Evolutionary conservation across 139 green algal species (phyloP), one percentile per base, ranked within the genome.

Genomic region (Chlorella sorokiniana): DNA sequence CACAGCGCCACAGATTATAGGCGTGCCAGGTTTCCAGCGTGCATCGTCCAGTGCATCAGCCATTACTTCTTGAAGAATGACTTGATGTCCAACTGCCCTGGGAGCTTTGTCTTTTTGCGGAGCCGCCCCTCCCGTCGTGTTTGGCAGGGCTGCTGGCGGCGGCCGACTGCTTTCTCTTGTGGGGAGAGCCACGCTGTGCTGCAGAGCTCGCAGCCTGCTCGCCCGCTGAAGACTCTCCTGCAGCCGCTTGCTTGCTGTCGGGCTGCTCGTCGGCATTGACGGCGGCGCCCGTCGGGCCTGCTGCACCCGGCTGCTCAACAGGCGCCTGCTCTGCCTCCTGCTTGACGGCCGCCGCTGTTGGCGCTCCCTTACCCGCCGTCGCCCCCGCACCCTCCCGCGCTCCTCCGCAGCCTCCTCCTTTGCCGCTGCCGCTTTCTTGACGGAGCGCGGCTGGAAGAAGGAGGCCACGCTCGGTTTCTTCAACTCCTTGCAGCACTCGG

Each of bases 401-500:
- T 16, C 25, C 59, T 11, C 59, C 9, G 59, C 22, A n/a, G 7
- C 22, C 59, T 31, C 7, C 25, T 31, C 16, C n/a, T n/a, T 37
- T 20, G 69, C 42, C n/a, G 45, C 42, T 10, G 54, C 42, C 31
- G 27, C 61, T 44, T 54, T 6, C 22, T 69, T 69, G 73, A 16
- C 38, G 20, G 40, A 75, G 20, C 78, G 67, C 2, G 51, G 63
- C 48, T 74, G 48, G 63, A 82, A 74, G 33, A 82, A 74, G 6
- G 77, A 62, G 11, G 73, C 42, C 44, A 88, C 79, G 59, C 42
- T 76, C 20, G 86, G 84, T 44, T 86, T 87, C 59, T 89, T 89
- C 20, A 95, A 37, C 38, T 91, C 84, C 81, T 85, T 76, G 76
- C 76, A 90, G 45, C 79, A 88, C 27, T 94, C 89, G 6, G 85